Conservation (phyloP, 2,329 filamentous ascomycete genomes). For the Mariannaea sp. region DNA sequence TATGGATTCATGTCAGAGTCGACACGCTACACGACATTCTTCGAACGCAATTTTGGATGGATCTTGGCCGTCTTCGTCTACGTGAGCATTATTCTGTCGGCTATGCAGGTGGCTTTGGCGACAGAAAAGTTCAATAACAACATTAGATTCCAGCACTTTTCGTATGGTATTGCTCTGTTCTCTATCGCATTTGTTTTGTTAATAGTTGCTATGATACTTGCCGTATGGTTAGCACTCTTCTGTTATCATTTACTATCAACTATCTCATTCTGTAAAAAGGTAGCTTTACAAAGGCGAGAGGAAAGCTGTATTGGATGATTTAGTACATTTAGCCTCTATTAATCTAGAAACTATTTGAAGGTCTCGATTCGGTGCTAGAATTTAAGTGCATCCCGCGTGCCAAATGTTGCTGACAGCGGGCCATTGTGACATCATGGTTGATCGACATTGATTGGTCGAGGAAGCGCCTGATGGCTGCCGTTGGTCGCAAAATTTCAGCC, state of each 20-base stretch:
- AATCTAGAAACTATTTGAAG: background rate
- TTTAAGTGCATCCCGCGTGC: background rate
- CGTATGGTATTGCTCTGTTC: slow-evolving; percentile 4
- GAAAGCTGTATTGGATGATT: background rate
- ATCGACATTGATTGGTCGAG: background rate
- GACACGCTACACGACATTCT: slow-evolving; percentile 7
- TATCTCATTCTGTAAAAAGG: background rate
- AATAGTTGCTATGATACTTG: background rate
- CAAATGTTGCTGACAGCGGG: background rate
- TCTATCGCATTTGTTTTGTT: slow-evolving; percentile 7
- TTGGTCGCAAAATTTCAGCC: background rate
- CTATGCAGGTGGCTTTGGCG: slow-evolving; percentile 13
- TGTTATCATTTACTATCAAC: slow-evolving; percentile 13
- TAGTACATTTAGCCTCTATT: background rate
- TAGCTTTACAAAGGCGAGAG: background rate
- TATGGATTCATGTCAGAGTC: slow-evolving; percentile 12
- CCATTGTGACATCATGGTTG: background rate
- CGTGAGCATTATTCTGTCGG: slow-evolving; percentile 9
- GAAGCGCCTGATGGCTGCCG: background rate
- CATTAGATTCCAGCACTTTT: slow-evolving; percentile 3
- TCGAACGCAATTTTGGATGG: slow-evolving; percentile 16
- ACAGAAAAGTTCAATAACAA: slow-evolving; percentile 3
- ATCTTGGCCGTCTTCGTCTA: slow-evolving; percentile 13
- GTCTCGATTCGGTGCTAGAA: background rate
- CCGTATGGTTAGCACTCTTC: slow-evolving; percentile 11